Base-by-base conservation (phyloP, 306 rosid species). In the Acacia melanoxylon region DNA sequence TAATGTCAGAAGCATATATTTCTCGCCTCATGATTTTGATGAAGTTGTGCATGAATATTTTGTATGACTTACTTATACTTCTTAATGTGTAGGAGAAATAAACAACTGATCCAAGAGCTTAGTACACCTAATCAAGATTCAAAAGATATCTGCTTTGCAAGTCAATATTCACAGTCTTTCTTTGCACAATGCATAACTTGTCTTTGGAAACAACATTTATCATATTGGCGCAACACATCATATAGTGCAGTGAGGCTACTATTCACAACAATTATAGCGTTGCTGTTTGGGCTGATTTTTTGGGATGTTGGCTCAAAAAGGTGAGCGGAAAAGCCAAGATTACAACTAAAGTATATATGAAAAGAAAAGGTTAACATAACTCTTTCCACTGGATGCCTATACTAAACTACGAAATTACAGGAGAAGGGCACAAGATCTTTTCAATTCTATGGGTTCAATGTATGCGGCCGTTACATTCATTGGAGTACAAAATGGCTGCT, bases 391-490 rank as follows among this genome's bases (percentile, higher is more conserved):
- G 51, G 13, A 79, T 68, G 29, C 44, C 31, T 65, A n/a, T 5
- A 27, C 29, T 27, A 41, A 25, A 44, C 42, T 37, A 74, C 59
- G 58, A 59, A 81, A 67, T 58, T 78, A 17, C 86, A 87, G 90
- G 84, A 78, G 79, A 86, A 63, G 68, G 78, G 72, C 72, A 40
- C 96, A 92, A 85, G 94, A 89, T 89, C 84, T 94, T 35, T 84
- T 89, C 63, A 94, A 92, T 81, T 91, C 94, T 29, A 86, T 94
- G 97, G 98, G 97, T 8, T 91, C 93, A 14, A 91, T 94, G 97
- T 94, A 85, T 84, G 81, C 91, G 54, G 88, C 94, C 5, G 89
- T 86, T 67, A 79, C 84, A 52, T 92, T 91, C 87, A 82, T 92
- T 19, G 98, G 98, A n/a, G 46, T 88, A 29, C 93, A 91, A 81